Percentiles rank a stretch among this genome's conserved stretches.
Conservation (phyloP, 805 yeast genomes). For the Candida khao-thaluensis region DNA sequence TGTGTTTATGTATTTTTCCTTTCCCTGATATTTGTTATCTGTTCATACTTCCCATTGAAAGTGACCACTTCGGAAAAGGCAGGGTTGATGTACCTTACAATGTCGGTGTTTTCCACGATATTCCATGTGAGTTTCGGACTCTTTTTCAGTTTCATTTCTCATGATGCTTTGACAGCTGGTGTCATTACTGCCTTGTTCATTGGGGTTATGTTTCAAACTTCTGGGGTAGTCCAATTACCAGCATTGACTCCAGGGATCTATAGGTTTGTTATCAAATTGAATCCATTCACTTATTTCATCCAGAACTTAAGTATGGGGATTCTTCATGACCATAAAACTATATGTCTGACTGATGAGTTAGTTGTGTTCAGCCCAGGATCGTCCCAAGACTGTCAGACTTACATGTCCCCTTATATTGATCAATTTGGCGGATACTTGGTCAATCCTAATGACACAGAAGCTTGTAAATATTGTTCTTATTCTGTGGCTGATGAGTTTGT, state of each 20-base stretch:
- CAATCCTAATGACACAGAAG: slow-evolving; percentile 42
- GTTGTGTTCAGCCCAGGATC: slow-evolving; percentile 39
- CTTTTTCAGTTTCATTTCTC: slow-evolving; percentile 23
- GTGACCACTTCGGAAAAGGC: slow-evolving; percentile 49
- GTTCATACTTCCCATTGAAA: slow-evolving; percentile 61
- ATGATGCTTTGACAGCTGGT: slow-evolving; percentile 26
- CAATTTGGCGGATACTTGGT: slow-evolving; percentile 54
- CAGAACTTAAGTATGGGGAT: slow-evolving; percentile 50
- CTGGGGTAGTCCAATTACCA: slow-evolving; percentile 31
- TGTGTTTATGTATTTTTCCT: slow-evolving; percentile 43
- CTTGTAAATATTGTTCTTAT: slow-evolving; percentile 52
- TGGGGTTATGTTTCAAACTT: slow-evolving; percentile 29
- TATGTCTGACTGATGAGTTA: slow-evolving; percentile 28
- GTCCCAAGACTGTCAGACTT: slow-evolving; percentile 66
- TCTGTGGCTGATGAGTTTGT: slow-evolving; percentile 49
- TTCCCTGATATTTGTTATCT: slow-evolving; percentile 37
- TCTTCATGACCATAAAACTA: slow-evolving; percentile 50
- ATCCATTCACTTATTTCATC: slow-evolving; percentile 65
- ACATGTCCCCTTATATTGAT: slow-evolving; percentile 43
- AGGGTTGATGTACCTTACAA: slow-evolving; percentile 31
- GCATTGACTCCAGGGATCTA: slow-evolving; percentile 34
- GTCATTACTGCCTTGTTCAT: slow-evolving; percentile 25
- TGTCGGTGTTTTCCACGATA: slow-evolving; percentile 22
- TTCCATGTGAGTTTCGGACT: slow-evolving; percentile 27
- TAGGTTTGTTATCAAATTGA: slow-evolving; percentile 71